phyloP scores from a whole-genome alignment of 2,329 filamentous ascomycete species.

The Neocatenulostroma microsporum region DNA sequence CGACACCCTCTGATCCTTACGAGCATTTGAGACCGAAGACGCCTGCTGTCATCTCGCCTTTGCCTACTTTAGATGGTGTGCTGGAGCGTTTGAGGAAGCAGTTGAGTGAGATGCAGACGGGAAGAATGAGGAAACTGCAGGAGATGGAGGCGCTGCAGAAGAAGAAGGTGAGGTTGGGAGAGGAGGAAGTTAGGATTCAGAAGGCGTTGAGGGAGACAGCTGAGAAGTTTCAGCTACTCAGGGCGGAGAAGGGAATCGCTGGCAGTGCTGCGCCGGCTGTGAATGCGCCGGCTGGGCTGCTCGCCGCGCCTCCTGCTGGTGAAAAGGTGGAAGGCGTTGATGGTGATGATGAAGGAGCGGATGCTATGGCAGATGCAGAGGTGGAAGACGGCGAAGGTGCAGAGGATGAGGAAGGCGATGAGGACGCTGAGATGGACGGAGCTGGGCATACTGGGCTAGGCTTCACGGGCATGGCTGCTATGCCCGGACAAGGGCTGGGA shows the following conservation, averaged over 20 bases:
- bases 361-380: background rate
- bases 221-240: constrained; percentile 57
- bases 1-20: constrained; percentile 11
- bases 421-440: background rate
- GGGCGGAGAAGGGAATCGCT: constrained; percentile 39
- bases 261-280: background rate
- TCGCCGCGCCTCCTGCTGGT: background rate
- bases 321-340: background rate
- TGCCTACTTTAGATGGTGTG: constrained; percentile 65
- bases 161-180: constrained; percentile 61
- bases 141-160: constrained; percentile 58
- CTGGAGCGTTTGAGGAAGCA: constrained; percentile 56
- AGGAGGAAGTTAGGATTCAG: constrained; percentile 72
- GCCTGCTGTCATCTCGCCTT: constrained; percentile 65
- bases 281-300: constrained; percentile 3
- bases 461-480: constrained; percentile 3
- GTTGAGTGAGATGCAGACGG: constrained; percentile 54
- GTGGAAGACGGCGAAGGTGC: background rate
- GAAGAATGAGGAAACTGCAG: constrained; percentile 51
- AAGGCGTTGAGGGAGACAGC: constrained; percentile 72
- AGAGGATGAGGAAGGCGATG: background rate
- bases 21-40: constrained; percentile 45
- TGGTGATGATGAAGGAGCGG: constrained; percentile 5
- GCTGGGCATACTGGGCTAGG: background rate
- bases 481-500: background rate